These are phyloP conservation scores for Juncus effusus DNA, from an alignment of 176 grass and related monocot species.

Conservation along the genomic window DNA sequence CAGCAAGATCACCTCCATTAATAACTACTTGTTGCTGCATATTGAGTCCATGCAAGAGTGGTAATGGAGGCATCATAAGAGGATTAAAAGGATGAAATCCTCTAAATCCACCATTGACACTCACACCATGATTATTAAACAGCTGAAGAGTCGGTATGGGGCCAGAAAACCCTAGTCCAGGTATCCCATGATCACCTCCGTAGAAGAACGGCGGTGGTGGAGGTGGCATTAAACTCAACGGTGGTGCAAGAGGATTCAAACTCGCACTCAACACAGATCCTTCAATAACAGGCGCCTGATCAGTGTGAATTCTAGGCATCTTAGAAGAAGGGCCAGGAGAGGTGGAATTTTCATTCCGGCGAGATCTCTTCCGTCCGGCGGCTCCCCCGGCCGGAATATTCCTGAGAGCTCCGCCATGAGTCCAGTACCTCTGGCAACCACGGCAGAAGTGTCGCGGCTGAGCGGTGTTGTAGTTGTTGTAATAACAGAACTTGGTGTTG, in stretches of 20 bases:
- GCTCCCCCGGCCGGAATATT: constrained; percentile 21
- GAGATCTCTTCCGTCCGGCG: constrained; percentile 17
- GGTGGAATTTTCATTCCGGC: background rate
- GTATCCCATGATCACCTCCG: constrained; percentile 6
- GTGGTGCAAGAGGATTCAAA: background rate
- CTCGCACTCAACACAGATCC: background rate
- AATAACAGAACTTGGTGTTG: constrained; percentile 35
- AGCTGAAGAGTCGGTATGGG: constrained; percentile 11
- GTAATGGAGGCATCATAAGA: constrained; percentile 11
- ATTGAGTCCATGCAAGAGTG: constrained; percentile 11
- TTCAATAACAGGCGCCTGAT: background rate
- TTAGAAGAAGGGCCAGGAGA: constrained; percentile 1
- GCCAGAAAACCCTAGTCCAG: constrained; percentile 6
- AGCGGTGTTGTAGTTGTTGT: constrained; percentile 36
- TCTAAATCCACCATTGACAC: background rate
- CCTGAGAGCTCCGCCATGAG: constrained; percentile 26
- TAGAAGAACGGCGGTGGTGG: constrained; percentile 4
- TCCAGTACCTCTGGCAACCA: constrained; percentile 30
- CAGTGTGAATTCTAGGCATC: constrained; percentile 14
- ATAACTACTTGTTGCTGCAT: constrained; percentile 15
- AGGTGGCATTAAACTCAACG: background rate
- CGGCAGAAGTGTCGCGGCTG: constrained; percentile 33
- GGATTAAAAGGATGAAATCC: constrained; percentile 22
- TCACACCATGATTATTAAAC: constrained; percentile 1
- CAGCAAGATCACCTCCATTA: background rate